Conservation (phyloP, 2,329 filamentous ascomycete species). For the Microdochium trichocladiopsis region DNA sequence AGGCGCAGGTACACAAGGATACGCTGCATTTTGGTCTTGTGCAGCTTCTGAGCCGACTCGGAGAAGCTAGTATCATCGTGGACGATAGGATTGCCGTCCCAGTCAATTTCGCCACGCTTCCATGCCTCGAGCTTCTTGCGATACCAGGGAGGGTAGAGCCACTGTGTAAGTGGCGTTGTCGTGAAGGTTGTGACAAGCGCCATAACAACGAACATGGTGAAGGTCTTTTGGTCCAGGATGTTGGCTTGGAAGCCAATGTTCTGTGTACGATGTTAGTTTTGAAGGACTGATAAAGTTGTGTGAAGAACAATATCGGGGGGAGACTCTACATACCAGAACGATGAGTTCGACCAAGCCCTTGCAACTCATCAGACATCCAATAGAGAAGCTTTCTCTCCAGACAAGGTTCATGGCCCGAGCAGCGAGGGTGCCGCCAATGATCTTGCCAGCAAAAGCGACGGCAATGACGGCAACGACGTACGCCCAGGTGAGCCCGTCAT, state of each 20-base stretch:
- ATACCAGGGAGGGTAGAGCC: conserved; percentile 67
- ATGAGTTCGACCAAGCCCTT: conserved; percentile 94
- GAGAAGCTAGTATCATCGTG: conserved; percentile 29
- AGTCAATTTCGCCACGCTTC: conserved; percentile 63
- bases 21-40: conserved; percentile 42
- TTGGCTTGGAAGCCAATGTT: conserved; percentile 67
- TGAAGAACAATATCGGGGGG: too few species aligned
- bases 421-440: conserved; percentile 73
- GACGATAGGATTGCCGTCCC: conserved; percentile 58
- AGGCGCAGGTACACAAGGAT: conserved; percentile 77
- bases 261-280: conserved; percentile 18
- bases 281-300: too few species aligned
- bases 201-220: conserved; percentile 80
- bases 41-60: conserved; percentile 20
- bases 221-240: conserved; percentile 63
- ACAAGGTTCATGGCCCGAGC: conserved; percentile 70
- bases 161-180: conserved; percentile 62
- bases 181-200: conserved; percentile 70
- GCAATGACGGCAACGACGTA: conserved; percentile 80
- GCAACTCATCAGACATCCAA: conserved; percentile 91
- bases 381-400: conserved; percentile 85
- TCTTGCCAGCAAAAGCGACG: conserved; percentile 79
- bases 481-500: conserved; percentile 78
- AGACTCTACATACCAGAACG: conserved; percentile 72
- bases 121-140: conserved; percentile 66